Evolutionary conservation across 2,329 filamentous ascomycete genomes (phyloP).

Genomic region (Neofusicoccum ribis): DNA sequence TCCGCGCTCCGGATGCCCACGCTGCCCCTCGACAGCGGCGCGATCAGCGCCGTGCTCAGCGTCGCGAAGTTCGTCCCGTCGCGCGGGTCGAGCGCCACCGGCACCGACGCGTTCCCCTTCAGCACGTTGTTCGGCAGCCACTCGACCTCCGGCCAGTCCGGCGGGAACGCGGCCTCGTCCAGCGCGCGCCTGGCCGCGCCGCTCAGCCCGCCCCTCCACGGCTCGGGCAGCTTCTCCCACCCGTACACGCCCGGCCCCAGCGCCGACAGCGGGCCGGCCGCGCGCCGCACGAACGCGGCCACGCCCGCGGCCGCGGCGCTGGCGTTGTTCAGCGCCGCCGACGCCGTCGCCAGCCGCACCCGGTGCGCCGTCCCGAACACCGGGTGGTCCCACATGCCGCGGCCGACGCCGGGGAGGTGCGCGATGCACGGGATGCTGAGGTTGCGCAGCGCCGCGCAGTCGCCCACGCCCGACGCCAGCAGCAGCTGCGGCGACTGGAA

Average conservation of each 20-base stretch:
- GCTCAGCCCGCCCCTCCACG: conserved; percentile 19
- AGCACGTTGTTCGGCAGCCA: conserved; percentile 27
- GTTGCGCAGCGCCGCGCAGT: conserved; percentile 22
- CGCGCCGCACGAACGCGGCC: conserved; percentile 22
- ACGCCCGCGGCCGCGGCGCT: conserved; percentile 27
- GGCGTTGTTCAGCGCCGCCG: conserved; percentile 21
- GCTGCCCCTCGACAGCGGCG: conserved; percentile 37
- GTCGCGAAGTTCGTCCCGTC: conserved; percentile 33
- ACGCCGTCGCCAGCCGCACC: conserved; percentile 21
- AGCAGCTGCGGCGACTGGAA: conserved; percentile 45
- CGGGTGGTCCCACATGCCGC: conserved; percentile 33
- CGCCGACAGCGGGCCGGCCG: conserved; percentile 26
- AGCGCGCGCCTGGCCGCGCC: conserved; percentile 20
- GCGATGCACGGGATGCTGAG: conserved; percentile 27
- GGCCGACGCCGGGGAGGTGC: conserved; percentile 29
- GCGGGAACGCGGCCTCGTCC: conserved; percentile 20
- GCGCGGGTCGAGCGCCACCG: conserved; percentile 25
- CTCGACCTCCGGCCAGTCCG: conserved; percentile 32
- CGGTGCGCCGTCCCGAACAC: conserved; percentile 28
- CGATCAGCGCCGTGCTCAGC: conserved; percentile 31
- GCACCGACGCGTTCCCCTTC: conserved; percentile 25
- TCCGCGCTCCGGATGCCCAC: conserved; percentile 35
- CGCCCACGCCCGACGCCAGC: conserved; percentile 41
- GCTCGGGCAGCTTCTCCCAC: conserved; percentile 28
- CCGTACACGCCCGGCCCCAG: conserved; percentile 26